Evolutionary conservation across 352 stramenopile species (phyloP).

Genomic region (Aphanomyces cochlioides): DNA sequence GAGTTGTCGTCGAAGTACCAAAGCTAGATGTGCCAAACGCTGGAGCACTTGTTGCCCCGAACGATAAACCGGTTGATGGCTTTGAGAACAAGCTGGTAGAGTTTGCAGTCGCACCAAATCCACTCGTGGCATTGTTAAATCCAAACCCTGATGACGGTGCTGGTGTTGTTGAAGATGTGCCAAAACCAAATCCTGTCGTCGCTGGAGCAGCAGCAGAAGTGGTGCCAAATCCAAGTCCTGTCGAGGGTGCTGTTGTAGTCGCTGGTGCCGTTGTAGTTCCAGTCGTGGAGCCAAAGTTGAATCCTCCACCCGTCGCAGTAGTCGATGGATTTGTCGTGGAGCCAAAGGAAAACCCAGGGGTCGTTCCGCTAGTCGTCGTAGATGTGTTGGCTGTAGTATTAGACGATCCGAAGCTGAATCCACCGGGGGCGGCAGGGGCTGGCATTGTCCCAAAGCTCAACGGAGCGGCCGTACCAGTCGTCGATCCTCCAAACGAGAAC

Average conservation of each 20-base stretch:
- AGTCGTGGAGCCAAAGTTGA: slow-evolving; percentile 9
- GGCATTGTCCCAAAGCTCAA: slow-evolving; percentile 32
- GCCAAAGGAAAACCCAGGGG: slow-evolving; percentile 35
- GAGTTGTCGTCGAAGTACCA: neutral
- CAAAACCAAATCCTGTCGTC: slow-evolving; percentile 26
- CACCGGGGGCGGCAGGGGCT: neutral
- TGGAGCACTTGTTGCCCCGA: neutral
- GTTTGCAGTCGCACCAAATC: slow-evolving; percentile 16
- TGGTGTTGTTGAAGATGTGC: neutral
- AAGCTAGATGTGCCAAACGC: slow-evolving; percentile 10
- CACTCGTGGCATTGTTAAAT: slow-evolving; percentile 6
- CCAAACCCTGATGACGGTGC: slow-evolving; percentile 3
- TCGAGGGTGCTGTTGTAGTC: neutral
- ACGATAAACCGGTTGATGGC: neutral
- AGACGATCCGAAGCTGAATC: slow-evolving; percentile 33
- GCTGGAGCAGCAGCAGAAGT: slow-evolving; percentile 11
- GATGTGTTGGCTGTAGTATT: slow-evolving; percentile 18
- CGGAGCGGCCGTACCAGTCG: slow-evolving; percentile 6
- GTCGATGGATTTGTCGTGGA: no score
- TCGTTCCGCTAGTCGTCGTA: neutral
- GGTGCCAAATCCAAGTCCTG: slow-evolving; percentile 37
- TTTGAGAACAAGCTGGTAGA: slow-evolving; percentile 9
- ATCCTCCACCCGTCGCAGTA: neutral
- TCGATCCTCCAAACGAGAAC: slow-evolving; percentile 29
- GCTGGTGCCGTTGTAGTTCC: slow-evolving; percentile 20